Base-by-base conservation (phyloP, 176 grass and related monocot species). In the Puya raimondii region DNA sequence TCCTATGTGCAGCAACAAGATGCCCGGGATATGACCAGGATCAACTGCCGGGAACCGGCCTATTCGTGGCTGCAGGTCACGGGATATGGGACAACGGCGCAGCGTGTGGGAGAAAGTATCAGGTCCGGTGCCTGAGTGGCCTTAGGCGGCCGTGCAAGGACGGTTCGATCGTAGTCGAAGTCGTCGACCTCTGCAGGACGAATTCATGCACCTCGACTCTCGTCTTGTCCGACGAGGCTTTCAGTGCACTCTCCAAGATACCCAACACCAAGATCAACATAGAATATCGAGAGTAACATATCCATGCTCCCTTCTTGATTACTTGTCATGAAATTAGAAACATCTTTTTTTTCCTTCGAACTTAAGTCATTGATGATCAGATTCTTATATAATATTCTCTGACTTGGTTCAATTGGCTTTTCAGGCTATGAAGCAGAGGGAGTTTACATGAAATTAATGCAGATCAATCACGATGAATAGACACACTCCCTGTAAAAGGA, bases 71-170 rank as follows among this genome's bases (percentile, higher is more conserved):
- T 0, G 71, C 82, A 13, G 76, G 76, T 51, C 66, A 27, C 17
- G 57, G 71, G 48, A 54, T 84, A 47, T 80, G 82, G 82, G 76
- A 84, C 71, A 75, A 84, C 18, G 82, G 82, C 3, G 82, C 82
- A 6, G 71, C 76, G 26, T 84, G 82, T 49, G 82, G 82, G 12
- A 74, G 82, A 67, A 79, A 53, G 78, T 84, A 84, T 9, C 71
- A 52, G 65, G 27, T 84, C 26, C 57, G 71, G 29, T 84, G 82
- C 54, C 64, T 84, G 66, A 84, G 82, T 5, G 76, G 82, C 57
- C 69, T 76, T 49, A 54, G 54, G 48, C 25, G 82, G n/a, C 76
- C 82, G 10, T 84, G 82, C 76, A 79, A 74, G 23, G 76, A 79
- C 22, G 71, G 71, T 63, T 67, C 48, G 10, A 48, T 76, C 13